Base-by-base conservation (phyloP, 805 yeast genomes). In the Candida ascalaphidarum region DNA sequence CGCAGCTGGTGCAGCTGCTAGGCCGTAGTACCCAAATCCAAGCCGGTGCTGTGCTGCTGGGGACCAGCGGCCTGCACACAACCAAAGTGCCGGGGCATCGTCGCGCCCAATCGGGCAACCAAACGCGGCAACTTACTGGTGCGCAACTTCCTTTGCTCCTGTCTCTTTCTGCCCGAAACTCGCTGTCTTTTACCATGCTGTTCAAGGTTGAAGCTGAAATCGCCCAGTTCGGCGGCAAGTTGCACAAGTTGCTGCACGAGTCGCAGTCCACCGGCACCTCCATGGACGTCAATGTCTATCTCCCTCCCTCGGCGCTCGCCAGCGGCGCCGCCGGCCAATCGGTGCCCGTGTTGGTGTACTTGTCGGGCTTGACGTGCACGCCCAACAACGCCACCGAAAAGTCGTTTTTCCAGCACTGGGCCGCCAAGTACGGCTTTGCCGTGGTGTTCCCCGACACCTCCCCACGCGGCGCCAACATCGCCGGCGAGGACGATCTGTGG, bases 371-470 rank as follows among this genome's bases (percentile, higher is more conserved):
- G 41, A 84, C 96, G 0, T 89, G 97, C 52, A 77, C 94, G 1
- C 96, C 96, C 26, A 76, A 83, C 59, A 92, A 88, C 50, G 95
- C 94, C 30, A 68, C 88, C 7, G 97, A 92, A 52, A 92, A 92
- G 67, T 95, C 96, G 1, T 83, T 78, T 42, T 71, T 88, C 63
- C 89, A 79, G 43, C 71, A 77, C 32, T 79, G 77, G 49, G 95
- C 94, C 6, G 73, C 77, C 39, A 69, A 81, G 46, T 74, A 76
- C 46, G 94, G 94, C 4, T 78, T 89, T 52, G 95, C 94, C 0
- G 58, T 89, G 11, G 85, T 89, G 1, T 88, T 81, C 54, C 97
- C 98, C 12, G 98, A 89, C 55, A 92, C 98, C 3, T 88, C 97
- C 7, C 97, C 98, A 30, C 74, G 97, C 40, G 95, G 94, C 11